phyloP scores from a whole-genome alignment of 441 rosid genomes.

The Brassica balearica region DNA sequence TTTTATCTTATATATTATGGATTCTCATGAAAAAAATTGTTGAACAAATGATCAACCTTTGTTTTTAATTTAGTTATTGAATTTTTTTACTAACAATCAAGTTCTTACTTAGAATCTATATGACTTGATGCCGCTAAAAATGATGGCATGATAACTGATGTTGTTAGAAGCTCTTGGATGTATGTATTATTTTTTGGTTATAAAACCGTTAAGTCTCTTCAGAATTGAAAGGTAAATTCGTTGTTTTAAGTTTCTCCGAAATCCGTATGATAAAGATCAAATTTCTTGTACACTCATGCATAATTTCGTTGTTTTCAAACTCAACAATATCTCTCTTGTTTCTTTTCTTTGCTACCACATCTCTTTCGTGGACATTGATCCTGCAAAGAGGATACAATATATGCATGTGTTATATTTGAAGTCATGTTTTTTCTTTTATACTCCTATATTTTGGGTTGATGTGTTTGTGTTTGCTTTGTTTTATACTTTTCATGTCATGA shows the following conservation, averaged over 20 bases:
- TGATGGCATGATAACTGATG: not conserved
- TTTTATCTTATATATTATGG: not conserved
- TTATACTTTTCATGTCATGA: not conserved
- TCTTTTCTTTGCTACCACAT: not conserved
- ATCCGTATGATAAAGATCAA: not conserved
- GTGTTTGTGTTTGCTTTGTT: not conserved
- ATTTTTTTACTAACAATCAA: not conserved
- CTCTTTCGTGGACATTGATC: not conserved
- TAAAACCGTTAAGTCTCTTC: not conserved
- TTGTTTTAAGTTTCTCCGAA: not conserved
- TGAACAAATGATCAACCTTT: not conserved
- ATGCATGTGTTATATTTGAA: not conserved
- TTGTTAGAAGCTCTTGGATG: not conserved
- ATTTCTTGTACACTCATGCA: not conserved
- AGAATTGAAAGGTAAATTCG: not conserved
- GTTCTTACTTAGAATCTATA: not conserved
- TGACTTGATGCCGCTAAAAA: not conserved
- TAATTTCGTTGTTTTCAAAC: not conserved
- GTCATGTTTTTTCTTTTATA: not conserved
- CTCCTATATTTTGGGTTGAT: not conserved
- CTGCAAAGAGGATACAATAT: not conserved
- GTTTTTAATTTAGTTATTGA: not conserved
- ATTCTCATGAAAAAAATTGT: not conserved
- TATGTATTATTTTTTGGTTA: not conserved
- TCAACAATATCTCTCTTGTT: not conserved